A percentile compares a stretch with the other conserved stretches of the same genome.
phyloP scores from a whole-genome alignment of 2,329 filamentous ascomycete species.

The Penicillium thymicola region DNA sequence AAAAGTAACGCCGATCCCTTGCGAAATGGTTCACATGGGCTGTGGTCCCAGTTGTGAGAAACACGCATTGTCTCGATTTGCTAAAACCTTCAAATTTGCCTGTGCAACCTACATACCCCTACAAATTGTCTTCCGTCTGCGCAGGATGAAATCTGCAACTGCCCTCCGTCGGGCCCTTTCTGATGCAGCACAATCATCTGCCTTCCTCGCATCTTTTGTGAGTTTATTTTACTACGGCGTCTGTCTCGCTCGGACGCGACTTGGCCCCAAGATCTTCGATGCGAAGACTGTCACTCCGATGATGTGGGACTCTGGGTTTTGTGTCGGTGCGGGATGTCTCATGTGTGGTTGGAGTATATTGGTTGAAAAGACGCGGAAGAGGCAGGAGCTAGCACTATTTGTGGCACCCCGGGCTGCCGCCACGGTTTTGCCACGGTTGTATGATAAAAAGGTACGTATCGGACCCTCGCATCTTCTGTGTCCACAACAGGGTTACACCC shows the following conservation, averaged over 20 bases:
- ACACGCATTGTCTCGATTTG: slow-evolving; percentile 67
- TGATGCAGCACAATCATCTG: slow-evolving; percentile 67
- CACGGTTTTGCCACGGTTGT: slow-evolving; percentile 69
- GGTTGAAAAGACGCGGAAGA: slow-evolving; percentile 61
- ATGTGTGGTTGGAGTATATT: slow-evolving; percentile 81
- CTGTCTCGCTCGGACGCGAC: slow-evolving; percentile 69
- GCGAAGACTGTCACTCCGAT: slow-evolving; percentile 50
- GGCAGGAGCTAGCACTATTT: slow-evolving; percentile 75
- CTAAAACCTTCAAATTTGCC: slow-evolving; percentile 67
- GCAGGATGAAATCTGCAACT: slow-evolving; percentile 45
- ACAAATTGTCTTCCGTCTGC: slow-evolving; percentile 62
- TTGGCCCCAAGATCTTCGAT: slow-evolving; percentile 69
- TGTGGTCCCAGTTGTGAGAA: slow-evolving; percentile 67
- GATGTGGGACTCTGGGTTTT: slow-evolving; percentile 60
- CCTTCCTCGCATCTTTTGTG: slow-evolving; percentile 75
- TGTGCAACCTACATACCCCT: slow-evolving; percentile 75
- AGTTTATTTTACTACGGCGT: slow-evolving; percentile 80
- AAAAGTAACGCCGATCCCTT: slow-evolving; percentile 69
- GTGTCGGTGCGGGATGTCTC: slow-evolving; percentile 67
- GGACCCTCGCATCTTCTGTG: slow-evolving; percentile 12
- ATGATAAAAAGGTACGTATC: slow-evolving; percentile 48
- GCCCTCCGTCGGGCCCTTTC: slow-evolving; percentile 52
- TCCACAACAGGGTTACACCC: slow-evolving; percentile 22
- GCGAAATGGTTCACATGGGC: slow-evolving; percentile 80
- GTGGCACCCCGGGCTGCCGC: slow-evolving; percentile 75